Base-by-base conservation (phyloP, 108 stramenopile species). In the Conticribra weissflogii region DNA sequence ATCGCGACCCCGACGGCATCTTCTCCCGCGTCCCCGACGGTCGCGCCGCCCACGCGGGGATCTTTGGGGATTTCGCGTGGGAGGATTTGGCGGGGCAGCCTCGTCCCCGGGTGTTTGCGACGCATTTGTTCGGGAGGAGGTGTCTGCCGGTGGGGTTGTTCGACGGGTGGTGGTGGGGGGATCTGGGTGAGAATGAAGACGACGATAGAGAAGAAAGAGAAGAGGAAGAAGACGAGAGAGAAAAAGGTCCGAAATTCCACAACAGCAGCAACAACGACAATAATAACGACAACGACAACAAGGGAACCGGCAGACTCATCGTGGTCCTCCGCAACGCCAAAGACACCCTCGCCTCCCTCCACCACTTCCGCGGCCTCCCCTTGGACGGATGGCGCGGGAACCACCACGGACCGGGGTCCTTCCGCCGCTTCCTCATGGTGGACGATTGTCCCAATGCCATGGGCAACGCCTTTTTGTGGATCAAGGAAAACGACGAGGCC, bases 61-160 rank as follows among this genome's bases (percentile, higher is more conserved):
- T 71, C 16, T 70, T 76, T 63, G 75, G 75, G 3, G 61, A 70
- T 48, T 76, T 70, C 61, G 62, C 54, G 3, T 76, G 61, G n/a
- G 41, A 53, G 12, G 75, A 76, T 59, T 46, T 76, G 23, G 30
- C 63, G 3, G 36, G 33, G 19, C 68, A 71, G 54, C 68, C 75
- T 2, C 4, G 23, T 12, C 75, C 75, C n/a, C 28, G 75, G 24
- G n/a, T 76, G 23, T 71, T 76, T 33, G 21, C 60, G 2, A 71
- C 68, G 19, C 75, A 76, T 63, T 54, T 76, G 21, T 76, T 63
- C 51, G 74, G 74, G 0, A 54, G 25, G 49, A 31, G 33, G 22
- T 61, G 32, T 22, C 24, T 74, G 17, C 74, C 75, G 0, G 0
- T n/a, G 29, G 33, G 25, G 29, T 34, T 76, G 50, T 71, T 71